These are phyloP conservation scores for Ambrosiella beaveri DNA, from an alignment of 2,329 filamentous ascomycete species.

Conservation along the genomic window DNA sequence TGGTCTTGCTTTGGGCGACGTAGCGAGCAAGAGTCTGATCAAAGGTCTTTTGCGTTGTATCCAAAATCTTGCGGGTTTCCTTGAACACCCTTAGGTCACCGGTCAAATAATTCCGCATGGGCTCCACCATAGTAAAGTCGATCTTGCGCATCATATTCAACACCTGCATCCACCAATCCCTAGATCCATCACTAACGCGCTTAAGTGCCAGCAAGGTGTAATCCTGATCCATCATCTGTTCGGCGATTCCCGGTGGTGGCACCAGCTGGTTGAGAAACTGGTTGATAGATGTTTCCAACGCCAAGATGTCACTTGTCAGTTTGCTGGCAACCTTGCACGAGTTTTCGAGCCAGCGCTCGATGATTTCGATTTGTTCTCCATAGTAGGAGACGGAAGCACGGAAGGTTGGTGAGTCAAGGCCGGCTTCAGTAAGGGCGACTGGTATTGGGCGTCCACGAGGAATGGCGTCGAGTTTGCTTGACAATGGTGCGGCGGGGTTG, in stretches of 20 bases:
- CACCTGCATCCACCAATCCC: conserved; percentile 72
- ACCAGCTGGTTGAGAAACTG: conserved; percentile 57
- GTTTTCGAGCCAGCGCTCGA: conserved; percentile 77
- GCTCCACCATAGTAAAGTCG: conserved; percentile 62
- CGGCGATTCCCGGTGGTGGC: conserved; percentile 57
- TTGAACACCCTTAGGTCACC: conserved; percentile 75
- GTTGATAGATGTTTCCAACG: conserved; percentile 65
- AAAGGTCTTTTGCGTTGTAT: conserved; percentile 66
- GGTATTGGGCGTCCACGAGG: conserved; percentile 36
- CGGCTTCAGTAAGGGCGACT: conserved; percentile 81
- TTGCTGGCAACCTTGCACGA: conserved; percentile 37
- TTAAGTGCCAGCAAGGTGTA: conserved; percentile 80
- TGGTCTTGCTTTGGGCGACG: conserved; percentile 71
- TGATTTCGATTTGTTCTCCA: conserved; percentile 72
- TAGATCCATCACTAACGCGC: conserved; percentile 66
- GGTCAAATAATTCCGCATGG: conserved; percentile 59
- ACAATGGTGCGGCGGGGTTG: background rate
- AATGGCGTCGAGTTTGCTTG: conserved; percentile 5
- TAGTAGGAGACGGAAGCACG: conserved; percentile 76
- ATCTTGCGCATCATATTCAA: conserved; percentile 59
- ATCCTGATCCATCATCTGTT: conserved; percentile 83
- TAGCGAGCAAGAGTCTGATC: conserved; percentile 71
- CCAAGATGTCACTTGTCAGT: conserved; percentile 44
- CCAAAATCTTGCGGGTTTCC: conserved; percentile 59
- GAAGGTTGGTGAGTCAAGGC: conserved; percentile 91